phyloP scores from a whole-genome alignment of 2,329 filamentous ascomycete species.

The Ophiostoma himal-ulmi region DNA sequence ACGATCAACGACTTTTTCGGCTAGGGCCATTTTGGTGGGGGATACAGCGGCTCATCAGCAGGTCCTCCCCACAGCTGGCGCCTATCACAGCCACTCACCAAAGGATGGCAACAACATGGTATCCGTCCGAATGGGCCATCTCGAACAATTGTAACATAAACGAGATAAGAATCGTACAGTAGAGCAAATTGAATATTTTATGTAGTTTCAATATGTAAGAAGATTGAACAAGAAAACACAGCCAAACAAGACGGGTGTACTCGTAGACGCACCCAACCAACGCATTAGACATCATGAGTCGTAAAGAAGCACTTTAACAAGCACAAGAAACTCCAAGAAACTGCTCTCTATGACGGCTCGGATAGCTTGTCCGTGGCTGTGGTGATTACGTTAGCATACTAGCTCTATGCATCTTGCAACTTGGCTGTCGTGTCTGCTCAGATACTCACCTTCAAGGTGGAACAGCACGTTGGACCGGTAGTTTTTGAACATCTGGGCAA shows the following conservation, averaged over 20 bases:
- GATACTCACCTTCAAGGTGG: conserved; percentile 75
- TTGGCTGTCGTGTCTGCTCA: not conserved
- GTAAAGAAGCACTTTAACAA: not conserved
- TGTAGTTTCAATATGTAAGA: too few relatives aligned
- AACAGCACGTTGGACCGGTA: conserved; percentile 98
- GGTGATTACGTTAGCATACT: not conserved
- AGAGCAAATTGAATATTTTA: too few relatives aligned
- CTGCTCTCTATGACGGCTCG: conserved; percentile 18
- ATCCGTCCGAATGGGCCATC: too few relatives aligned
- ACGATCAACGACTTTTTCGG: not conserved
- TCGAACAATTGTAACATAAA: too few relatives aligned
- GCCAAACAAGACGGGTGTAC: not conserved
- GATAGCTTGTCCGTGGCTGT: conserved; percentile 27
- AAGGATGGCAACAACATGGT: not conserved
- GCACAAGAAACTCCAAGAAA: not conserved
- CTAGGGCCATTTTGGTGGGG: conserved; percentile 2
- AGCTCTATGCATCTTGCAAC: not conserved
- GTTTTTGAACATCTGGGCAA: conserved; percentile 99
- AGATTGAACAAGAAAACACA: not conserved
- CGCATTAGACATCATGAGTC: not conserved
- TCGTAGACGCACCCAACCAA: not conserved
- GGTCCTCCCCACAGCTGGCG: not conserved
- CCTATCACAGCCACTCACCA: not conserved
- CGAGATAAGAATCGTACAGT: too few relatives aligned
- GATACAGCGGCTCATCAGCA: not conserved